Conservation (phyloP, 208 protist species). For the Crithidia brevicula region DNA sequence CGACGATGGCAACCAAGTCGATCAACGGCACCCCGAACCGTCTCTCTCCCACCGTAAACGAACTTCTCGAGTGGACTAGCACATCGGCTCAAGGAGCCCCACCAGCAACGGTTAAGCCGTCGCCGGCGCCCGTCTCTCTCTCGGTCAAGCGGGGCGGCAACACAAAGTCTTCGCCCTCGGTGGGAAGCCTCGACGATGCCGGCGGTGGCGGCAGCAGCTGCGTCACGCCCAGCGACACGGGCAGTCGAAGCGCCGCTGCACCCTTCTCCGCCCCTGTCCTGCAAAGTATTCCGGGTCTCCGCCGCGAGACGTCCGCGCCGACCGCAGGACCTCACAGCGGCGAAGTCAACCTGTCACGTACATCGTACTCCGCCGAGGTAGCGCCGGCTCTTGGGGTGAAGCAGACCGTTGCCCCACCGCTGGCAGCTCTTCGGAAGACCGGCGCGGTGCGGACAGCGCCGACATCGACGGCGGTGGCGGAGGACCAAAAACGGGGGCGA, state of each 20-base stretch:
- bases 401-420: not conserved
- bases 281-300: slow-evolving; percentile 1
- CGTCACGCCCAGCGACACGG: not conserved
- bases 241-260: not conserved
- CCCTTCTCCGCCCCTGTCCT: slow-evolving; percentile 14
- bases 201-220: not conserved
- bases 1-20: not conserved
- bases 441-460: too few relatives aligned
- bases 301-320: slow-evolving; percentile 1
- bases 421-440: too few relatives aligned
- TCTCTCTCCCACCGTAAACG: not conserved
- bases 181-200: not conserved
- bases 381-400: not conserved
- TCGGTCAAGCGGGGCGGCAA: not conserved
- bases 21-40: slow-evolving; percentile 11
- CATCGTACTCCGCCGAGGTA: not conserved
- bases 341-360: not conserved
- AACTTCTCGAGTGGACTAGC: not conserved
- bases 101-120: not conserved
- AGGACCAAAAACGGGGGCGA: not conserved
- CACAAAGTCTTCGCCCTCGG: slow-evolving; percentile 1
- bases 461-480: not conserved
- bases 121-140: not conserved
- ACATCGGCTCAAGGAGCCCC: not conserved
- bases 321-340: not conserved